Conservation (phyloP, 345 rosid genomes). For the Noccaea caerulescens region DNA sequence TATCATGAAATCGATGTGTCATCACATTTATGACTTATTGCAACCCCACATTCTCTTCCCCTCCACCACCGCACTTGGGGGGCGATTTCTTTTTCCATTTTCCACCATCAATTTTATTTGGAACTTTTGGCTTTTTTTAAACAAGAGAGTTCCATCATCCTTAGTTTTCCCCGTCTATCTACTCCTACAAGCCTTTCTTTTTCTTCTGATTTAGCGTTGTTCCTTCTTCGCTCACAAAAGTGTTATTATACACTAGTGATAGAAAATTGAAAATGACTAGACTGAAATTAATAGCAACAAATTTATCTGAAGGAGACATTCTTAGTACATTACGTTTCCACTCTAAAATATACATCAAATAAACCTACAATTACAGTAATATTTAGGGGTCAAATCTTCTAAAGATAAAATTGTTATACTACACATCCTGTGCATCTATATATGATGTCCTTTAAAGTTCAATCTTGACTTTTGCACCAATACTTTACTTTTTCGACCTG, state of each 20-base stretch:
- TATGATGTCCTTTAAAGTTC: no score
- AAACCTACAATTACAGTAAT: no score
- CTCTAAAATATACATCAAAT: no score
- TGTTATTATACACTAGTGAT: not conserved
- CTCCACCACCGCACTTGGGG: conserved; percentile 33
- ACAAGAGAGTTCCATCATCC: not conserved
- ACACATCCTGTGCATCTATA: no score
- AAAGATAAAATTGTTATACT: no score
- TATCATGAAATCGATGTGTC: conserved; percentile 43
- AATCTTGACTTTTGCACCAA: no score
- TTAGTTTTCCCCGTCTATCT: not conserved
- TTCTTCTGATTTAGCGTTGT: not conserved
- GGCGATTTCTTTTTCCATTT: conserved; percentile 8
- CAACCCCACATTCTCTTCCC: conserved; percentile 24
- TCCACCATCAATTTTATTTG: not conserved
- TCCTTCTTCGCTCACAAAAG: not conserved
- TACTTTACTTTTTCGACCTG: no score
- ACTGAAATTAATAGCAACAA: not conserved
- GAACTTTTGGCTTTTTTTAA: not conserved
- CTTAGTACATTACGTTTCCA: no score
- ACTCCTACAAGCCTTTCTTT: not conserved
- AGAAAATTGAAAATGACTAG: not conserved
- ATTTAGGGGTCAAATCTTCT: no score
- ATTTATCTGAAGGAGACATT: no score
- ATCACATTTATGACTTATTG: conserved; percentile 32